Evolutionary conservation across 352 stramenopile genomes (phyloP), one percentile per base, ranked within the genome.

Genomic region (Phytopythium oedochilum): DNA sequence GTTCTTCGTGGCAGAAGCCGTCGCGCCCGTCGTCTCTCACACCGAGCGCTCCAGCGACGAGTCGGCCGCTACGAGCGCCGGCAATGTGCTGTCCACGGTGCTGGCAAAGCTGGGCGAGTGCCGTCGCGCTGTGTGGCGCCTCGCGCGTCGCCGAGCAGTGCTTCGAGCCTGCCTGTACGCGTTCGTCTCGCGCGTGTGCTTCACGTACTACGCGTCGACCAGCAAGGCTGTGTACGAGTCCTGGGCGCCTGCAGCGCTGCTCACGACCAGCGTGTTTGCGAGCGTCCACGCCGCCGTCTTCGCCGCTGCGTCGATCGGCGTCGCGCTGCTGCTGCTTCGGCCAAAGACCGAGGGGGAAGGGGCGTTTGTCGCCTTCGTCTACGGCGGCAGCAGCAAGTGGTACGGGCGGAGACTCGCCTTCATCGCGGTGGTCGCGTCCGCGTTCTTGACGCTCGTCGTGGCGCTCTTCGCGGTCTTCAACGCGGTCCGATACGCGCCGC

Each of bases 211-310:
- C 59, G 69, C 68, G 23, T 78, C 69, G 31, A 72, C 71, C 12
- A 57, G 67, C 34, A 83, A 84, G 38, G 77, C 74, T 6, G 48
- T 89, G 28, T 86, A 86, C 57, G 66, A 78, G 44, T 84, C 77
- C 42, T 91, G 76, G 78, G 55, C 66, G 2, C 56, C 60, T 15
- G 54, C 75, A 31, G 61, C 60, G 5, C 64, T 68, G 28, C 48
- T 91, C 23, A 53, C 68, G 25, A 81, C 63, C 25, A 79, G 71
- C 36, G 34, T 88, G 49, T 80, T 82, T 51, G 69, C 55, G 0
- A 68, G 60, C 29, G 36, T 89, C 45, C 72, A 80, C 60, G 65
- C 71, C 51, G 61, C 75, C 17, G 61, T 78, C 11, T 86, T 73
- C 32, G 71, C 57, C 1, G 57, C 55, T 2, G 61, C 72, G 22